Evolutionary conservation across 2,329 filamentous ascomycete genomes (phyloP).

Genomic region (Monosporascus sp.): DNA sequence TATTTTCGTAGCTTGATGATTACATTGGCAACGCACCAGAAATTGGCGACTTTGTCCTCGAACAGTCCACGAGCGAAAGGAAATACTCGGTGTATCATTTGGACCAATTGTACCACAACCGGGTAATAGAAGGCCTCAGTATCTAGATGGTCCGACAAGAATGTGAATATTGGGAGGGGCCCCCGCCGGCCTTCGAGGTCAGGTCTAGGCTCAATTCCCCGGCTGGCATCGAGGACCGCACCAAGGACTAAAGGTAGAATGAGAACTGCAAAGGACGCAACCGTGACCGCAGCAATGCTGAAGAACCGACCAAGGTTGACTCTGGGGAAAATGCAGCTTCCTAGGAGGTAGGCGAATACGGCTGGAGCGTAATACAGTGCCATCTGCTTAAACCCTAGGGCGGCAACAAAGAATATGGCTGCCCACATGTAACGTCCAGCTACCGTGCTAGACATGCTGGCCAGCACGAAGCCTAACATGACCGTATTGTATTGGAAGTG

Average conservation of each 20-base stretch:
- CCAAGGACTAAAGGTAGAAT: slow-evolving; percentile 71
- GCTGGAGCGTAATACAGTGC: slow-evolving; percentile 93
- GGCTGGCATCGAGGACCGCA: slow-evolving; percentile 62
- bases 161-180: slow-evolving; percentile 57
- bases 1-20: slow-evolving; percentile 80
- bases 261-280: slow-evolving; percentile 67
- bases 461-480: slow-evolving; percentile 88
- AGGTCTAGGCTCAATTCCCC: slow-evolving; percentile 53
- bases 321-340: slow-evolving; percentile 73
- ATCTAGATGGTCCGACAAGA: slow-evolving; percentile 55
- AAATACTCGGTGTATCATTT: slow-evolving; percentile 88
- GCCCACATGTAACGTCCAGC: slow-evolving; percentile 83
- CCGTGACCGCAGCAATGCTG: slow-evolving; percentile 68
- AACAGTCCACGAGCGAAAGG: slow-evolving; percentile 94
- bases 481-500: slow-evolving; percentile 96
- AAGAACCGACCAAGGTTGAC: slow-evolving; percentile 65
- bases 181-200: slow-evolving; percentile 54
- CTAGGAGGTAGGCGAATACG: slow-evolving; percentile 87
- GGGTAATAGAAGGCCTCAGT: slow-evolving; percentile 67
- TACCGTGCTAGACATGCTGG: slow-evolving; percentile 82
- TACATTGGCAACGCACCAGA: slow-evolving; percentile 92
- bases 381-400: slow-evolving; percentile 99
- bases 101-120: slow-evolving; percentile 69
- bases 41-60: slow-evolving; percentile 97
- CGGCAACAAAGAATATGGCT: slow-evolving; percentile 86